Base-by-base conservation (phyloP, 495 filamentous ascomycete species). In the Penicillium lividum region DNA sequence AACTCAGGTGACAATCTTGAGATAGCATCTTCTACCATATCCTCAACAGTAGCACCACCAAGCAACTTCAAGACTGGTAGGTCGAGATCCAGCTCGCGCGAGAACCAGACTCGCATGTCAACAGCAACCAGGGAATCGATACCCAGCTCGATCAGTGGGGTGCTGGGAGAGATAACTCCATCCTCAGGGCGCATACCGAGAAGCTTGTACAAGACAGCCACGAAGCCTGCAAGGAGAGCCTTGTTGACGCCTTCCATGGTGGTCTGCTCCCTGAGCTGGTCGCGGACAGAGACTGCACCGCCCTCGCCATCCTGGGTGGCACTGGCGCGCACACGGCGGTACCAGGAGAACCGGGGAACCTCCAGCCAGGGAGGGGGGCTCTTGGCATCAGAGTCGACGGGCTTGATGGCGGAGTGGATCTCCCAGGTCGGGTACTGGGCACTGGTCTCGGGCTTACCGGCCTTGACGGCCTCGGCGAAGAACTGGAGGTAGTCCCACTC, bases 41-140 rank as follows among this genome's bases (percentile, higher is more conserved):
- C 43, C 43, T 46, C 43, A 46, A 46, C 43, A 46, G 43, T 46
- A 46, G 43, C 43, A 46, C 43, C 43, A 46, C 72, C 65, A 7
- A 84, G 56, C 42, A 84, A 74, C 68, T 83, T 78, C 54, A 80
- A 73, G 13, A 83, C 77, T 9, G 76, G 73, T 3, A 83, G 55
- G 16, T 81, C 73, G 22, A 66, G 66, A 0, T 68, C 56, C 6
- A 79, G 44, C 29, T 69, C 59, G 28, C 68, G 73, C 52, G 64
- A 59, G 40, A 73, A 69, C 70, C 70, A 73, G 25, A 47, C 40
- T 13, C 71, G 54, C 10, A 73, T 54, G 25, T 68, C 67, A 16
- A 73, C 67, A n/a, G 71, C 65, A 15, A 70, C 57, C 15, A 72
- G 40, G 5, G 69, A 72, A 46, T 73, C 71, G 29, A 73, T 48